Base-by-base conservation (phyloP, 2,329 filamentous ascomycete species). In the Pyrenophora tritici-repentis region DNA sequence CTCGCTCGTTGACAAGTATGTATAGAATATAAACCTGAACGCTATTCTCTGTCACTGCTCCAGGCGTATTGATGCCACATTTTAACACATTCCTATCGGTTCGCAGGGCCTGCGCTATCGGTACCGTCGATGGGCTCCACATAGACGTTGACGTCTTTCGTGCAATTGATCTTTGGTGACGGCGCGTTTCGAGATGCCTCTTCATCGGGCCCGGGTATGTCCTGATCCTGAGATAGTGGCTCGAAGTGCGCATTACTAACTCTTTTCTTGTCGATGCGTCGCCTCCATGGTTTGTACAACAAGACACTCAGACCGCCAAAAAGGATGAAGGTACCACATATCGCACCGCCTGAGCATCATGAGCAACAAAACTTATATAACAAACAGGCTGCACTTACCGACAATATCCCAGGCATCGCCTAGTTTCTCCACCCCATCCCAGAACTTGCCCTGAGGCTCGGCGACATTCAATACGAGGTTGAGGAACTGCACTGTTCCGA, bases 401-500 rank as follows among this genome's bases (percentile, higher is more conserved):
- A 73, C 70, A 33, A 73, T 70, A 49, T 73, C 70, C 70, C 70
- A 73, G 14, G 55, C 65, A 31, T 71, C 68, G 1, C 70, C 68
- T 33, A 73, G 42, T 0, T 80, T 83, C 42, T 85, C 83, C 0
- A 97, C 88, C 0, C 91, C 92, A 44, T 96, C 86, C 94, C 94
- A 97, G 73, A 97, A 97, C n/a, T 73, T 73, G 0, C 91, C 91
- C 13, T 81, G 75, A 0, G 89, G 88, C 45, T 88, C 79, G 0
- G 88, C 87, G 0, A 93, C 86, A 63, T 92, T 90, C 46, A 90
- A 78, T 2, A 91, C 80, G 8, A 97, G 79, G 2, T 86, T 91
- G 9, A 97, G 78, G 0, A 96, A 77, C 72, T 99, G 94, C 18
- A 97, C 82, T 13, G 88, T 79, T 17, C 93, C 93, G 61, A 97